These are phyloP conservation scores for Sergeia podlipaevii DNA, from an alignment of 208 protist genomes.

Conservation along the genomic window DNA sequence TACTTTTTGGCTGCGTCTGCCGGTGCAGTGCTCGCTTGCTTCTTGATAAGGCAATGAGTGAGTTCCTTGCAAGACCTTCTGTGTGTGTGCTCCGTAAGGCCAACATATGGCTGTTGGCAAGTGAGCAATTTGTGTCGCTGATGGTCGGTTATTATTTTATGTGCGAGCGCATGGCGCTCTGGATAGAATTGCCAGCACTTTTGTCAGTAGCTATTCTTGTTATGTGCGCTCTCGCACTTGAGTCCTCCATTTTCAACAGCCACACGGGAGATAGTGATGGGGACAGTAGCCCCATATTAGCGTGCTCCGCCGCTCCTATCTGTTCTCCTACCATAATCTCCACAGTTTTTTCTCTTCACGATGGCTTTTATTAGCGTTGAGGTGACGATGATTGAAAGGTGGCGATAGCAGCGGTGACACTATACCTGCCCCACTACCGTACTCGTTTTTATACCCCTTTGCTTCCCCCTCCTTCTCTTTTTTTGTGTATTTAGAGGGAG, in stretches of 20 bases:
- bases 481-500: no score
- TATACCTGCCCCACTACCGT: no score
- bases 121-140: background rate
- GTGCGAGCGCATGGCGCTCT: background rate
- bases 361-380: background rate
- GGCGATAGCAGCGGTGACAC: no score
- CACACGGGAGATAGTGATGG: background rate
- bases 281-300: background rate
- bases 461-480: no score
- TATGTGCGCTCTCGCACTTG: background rate
- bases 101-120: background rate
- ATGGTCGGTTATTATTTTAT: background rate
- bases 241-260: background rate
- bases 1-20: background rate
- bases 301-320: background rate
- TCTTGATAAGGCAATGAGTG: background rate
- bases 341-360: background rate
- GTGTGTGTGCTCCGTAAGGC: background rate
- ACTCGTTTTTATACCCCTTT: no score
- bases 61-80: background rate
- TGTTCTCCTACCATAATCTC: no score
- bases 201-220: background rate
- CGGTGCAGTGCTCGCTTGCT: background rate
- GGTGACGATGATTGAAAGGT: no score
- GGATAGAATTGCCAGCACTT: background rate